A percentile compares a stretch with the other conserved stretches of the same genome.
Conservation (phyloP, 164 flowering plant species). For the Umbellularia californica region DNA sequence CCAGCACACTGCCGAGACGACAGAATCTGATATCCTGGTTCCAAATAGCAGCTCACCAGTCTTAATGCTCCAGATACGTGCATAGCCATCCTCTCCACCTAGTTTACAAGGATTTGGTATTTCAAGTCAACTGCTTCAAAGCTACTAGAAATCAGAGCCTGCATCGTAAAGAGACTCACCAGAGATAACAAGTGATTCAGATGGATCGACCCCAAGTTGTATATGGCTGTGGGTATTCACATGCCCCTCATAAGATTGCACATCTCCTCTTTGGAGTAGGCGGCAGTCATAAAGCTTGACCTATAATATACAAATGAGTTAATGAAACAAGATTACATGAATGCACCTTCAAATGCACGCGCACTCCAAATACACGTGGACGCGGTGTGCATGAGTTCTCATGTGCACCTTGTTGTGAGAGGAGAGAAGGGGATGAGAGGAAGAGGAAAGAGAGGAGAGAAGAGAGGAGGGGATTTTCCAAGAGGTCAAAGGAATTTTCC, state of each 20-base stretch:
- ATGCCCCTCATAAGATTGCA: conserved; percentile 81
- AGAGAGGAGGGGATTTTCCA: background rate
- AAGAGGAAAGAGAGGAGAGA: background rate
- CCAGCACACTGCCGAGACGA: conserved; percentile 57
- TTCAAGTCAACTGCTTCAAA: conserved; percentile 10
- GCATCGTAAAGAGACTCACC: conserved; percentile 34
- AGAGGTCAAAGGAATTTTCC: no score
- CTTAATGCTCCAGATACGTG: conserved; percentile 77
- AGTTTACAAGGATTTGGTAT: conserved; percentile 6
- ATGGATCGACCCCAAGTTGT: conserved; percentile 74
- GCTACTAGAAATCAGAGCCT: background rate
- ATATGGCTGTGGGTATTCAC: conserved; percentile 74
- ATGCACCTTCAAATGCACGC: no score
- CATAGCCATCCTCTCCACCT: conserved; percentile 84
- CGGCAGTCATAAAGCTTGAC: conserved; percentile 81
- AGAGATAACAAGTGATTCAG: conserved; percentile 73
- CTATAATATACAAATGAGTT: conserved; percentile 29
- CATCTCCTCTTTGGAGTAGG: conserved; percentile 46
- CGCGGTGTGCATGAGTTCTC: no score
- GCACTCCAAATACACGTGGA: no score
- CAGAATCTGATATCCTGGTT: conserved; percentile 40
- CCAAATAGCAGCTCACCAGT: conserved; percentile 70
- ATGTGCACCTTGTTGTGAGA: background rate
- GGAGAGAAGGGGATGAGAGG: background rate
- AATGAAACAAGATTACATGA: background rate